Evolutionary conservation across 192 early-diverging fungal genomes (phyloP), one percentile per base, ranked within the genome.

Genomic region (Entomortierella lignicola): DNA sequence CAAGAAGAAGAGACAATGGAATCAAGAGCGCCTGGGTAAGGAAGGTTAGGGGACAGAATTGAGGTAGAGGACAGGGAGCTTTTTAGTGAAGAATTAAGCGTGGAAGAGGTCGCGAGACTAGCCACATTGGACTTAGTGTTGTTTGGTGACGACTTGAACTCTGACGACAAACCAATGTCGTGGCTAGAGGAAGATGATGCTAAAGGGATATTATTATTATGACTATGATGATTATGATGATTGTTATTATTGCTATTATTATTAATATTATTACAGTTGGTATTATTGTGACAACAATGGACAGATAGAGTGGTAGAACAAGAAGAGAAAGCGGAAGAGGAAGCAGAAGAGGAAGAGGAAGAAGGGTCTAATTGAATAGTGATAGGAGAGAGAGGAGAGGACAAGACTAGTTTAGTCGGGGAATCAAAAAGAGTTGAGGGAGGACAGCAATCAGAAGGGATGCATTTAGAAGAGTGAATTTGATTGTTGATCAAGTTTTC

Each of bases 271-370:
- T 47, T 42, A 42, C 13, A 10, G 13, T 15, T 47, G 20, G 20
- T 11, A 47, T 47, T 47, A 11, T 47, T 5, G 15, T 47, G 12
- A 20, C 2, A 20, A 15, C 20, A 20, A 47, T 4, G 20, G 15
- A 4, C 15, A 47, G 44, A 4, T 20, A 15, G 2, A 15, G n/a
- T 6, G n/a, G 52, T 27, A 13, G 23, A 10, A 20, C 12, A 41
- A 59, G n/a, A 59, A 39, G 57, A 42, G 39, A 18, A 59, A 59
- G 57, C n/a, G 39, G 21, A 34, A 60, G 58, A 23, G 58, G 41
- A 60, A 30, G 55, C 7, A 57, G 34, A 10, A 37, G 34, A 10
- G 10, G 34, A 37, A 37, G 34, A 37, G 10, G 34, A 37, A 37
- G 34, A 37, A 37, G 34, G 34, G 34, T 37, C 10, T 37, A 37